A percentile compares a stretch with the other conserved stretches of the same genome.
Evolutionary conservation across 1,284 basidiomycete genomes (phyloP).

Genomic region (Apiotrichum laibachii): DNA sequence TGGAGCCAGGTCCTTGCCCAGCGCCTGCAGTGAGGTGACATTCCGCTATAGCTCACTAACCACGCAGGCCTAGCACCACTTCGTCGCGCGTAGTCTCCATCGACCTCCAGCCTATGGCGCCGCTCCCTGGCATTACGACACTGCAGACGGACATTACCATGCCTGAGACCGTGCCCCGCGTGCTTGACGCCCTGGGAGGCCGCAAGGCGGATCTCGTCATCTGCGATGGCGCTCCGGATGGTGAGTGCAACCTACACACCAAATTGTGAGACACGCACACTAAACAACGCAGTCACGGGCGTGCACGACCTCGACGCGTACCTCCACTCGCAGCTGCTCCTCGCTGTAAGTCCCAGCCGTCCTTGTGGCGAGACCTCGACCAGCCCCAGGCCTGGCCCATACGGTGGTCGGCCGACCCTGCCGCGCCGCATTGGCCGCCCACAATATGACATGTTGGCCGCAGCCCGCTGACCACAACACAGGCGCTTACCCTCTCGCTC

Average conservation of each 20-base stretch:
- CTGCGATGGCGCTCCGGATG: conserved; percentile 61
- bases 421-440: background rate
- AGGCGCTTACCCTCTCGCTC: conserved; percentile 57
- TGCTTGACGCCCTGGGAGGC: conserved; percentile 55
- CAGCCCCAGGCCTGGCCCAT: no score
- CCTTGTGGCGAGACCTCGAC: no score
- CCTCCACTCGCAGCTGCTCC: conserved; percentile 58
- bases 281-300: conserved; percentile 54
- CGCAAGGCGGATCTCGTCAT: conserved; percentile 57
- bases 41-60: background rate
- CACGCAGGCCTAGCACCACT: background rate
- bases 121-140: conserved; percentile 55
- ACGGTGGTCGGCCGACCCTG: no score
- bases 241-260: conserved; percentile 30
- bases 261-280: background rate
- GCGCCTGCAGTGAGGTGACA: conserved; percentile 41
- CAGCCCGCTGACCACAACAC: background rate
- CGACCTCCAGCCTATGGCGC: conserved; percentile 61
- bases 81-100: conserved; percentile 55
- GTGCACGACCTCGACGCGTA: conserved; percentile 60
- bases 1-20: conserved; percentile 49
- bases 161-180: conserved; percentile 54
- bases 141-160: conserved; percentile 60
- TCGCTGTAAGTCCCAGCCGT: conserved; percentile 49
- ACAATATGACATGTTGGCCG: background rate